Conservation (phyloP, 192 early-diverging fungal species). For the Irineochytrium annulatum region DNA sequence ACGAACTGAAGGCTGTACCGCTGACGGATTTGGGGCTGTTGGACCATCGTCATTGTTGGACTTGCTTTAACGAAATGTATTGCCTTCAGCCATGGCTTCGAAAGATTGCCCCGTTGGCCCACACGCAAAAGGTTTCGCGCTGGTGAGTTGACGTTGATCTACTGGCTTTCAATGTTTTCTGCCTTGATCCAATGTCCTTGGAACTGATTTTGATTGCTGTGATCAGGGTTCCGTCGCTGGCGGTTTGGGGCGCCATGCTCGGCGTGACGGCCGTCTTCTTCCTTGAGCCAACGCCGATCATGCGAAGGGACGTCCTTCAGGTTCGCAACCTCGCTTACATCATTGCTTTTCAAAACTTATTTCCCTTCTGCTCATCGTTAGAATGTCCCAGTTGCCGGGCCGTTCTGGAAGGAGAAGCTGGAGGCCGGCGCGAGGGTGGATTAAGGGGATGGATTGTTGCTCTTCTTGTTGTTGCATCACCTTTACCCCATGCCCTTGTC, state of each 20-base stretch:
- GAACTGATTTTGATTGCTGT: too few species aligned
- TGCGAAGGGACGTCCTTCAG: slow-evolving; percentile 32
- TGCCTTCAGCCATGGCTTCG: too few species aligned
- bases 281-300: slow-evolving; percentile 44
- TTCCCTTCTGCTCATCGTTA: not conserved
- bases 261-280: slow-evolving; percentile 35
- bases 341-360: not conserved
- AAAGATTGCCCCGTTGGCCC: too few species aligned
- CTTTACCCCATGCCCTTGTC: too few species aligned
- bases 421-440: slow-evolving; percentile 26
- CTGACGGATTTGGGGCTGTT: too few species aligned
- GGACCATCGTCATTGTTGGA: too few species aligned
- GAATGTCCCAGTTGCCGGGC: slow-evolving; percentile 42
- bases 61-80: too few species aligned
- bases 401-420: slow-evolving; percentile 44
- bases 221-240: slow-evolving; percentile 13
- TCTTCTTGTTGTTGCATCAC: not conserved
- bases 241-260: slow-evolving; percentile 36
- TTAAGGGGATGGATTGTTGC: slow-evolving; percentile 5
- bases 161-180: too few species aligned
- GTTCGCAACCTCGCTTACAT: not conserved
- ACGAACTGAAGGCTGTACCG: too few species aligned
- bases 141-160: too few species aligned
- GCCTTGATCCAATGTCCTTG: too few species aligned
- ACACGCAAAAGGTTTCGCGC: too few species aligned